Evolutionary conservation across 2,329 filamentous ascomycete species (phyloP), one percentile per base, ranked within the genome.

Genomic region (Diaporthe sp.): DNA sequence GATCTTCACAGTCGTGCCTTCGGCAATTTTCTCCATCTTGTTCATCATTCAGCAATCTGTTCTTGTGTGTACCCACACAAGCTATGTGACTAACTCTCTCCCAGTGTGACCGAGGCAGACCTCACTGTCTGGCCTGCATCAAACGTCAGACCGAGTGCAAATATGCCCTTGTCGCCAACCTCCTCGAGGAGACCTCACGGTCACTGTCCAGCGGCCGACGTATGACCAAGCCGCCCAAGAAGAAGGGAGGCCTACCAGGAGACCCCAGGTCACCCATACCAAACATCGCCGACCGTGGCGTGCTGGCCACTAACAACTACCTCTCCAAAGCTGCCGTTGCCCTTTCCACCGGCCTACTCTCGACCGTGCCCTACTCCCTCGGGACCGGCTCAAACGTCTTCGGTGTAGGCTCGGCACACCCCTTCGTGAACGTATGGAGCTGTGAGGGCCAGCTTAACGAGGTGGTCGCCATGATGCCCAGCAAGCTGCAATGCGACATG

Each of bases 391-490:
- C 92, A 72, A 94, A 94, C 77, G 92, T 95, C 72, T 96, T 96
- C 80, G 94, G 94, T n/a, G 91, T 95, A 76, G 93, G 93, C 19
- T 92, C 92, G 0, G 92, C 94, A 80, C 93, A 95, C 80, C 93
- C 93, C 0, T 95, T 95, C 80, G 92, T 93, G 79, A 96, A 96
- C 80, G 96, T 96, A 82, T 96, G 94, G 94, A 96, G 93, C 3
- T 94, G 92, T 79, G 89, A 92, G 75, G 94, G 94, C 63, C 94
- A 93, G 0, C 84, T 96, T 25, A 87, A 90, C 12, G 94, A 96
- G 82, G 93, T 95, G 9, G 91, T 95, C 56, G 91, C 90, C 1
- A 93, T 95, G 4, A 85, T 96, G 17, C 94, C 94, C 0, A 92
- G 92, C 73, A 95, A 94, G 83, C 84, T 92, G 12, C 93, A 95